These are phyloP conservation scores for Lachnellula cervina DNA, from an alignment of 2,329 filamentous ascomycete species.

Conservation along the genomic window DNA sequence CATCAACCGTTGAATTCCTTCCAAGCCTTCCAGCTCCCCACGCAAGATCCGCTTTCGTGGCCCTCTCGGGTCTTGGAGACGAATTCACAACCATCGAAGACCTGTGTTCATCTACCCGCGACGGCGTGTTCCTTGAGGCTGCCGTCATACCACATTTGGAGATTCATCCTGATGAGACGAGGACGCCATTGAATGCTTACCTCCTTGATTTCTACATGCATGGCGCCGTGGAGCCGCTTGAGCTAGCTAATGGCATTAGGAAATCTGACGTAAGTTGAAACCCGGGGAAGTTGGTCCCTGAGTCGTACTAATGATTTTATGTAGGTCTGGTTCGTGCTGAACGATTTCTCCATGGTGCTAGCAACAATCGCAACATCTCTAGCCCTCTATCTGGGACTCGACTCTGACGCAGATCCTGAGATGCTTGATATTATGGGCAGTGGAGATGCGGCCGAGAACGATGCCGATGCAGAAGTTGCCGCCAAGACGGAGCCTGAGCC, in stretches of 20 bases:
- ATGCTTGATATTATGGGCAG: conserved; percentile 41
- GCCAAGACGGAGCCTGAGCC: conserved; percentile 19
- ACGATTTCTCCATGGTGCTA: conserved; percentile 59
- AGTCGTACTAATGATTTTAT: conserved; percentile 2
- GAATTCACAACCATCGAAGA: conserved; percentile 60
- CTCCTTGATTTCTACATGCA: conserved; percentile 75
- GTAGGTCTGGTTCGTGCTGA: conserved; percentile 65
- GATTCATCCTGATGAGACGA: conserved; percentile 51
- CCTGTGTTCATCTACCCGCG: conserved; percentile 59
- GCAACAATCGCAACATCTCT: conserved; percentile 68
- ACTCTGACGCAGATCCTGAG: conserved; percentile 44
- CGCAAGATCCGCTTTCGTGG: conserved; percentile 64
- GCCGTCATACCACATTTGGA: conserved; percentile 65
- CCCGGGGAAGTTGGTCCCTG: not conserved
- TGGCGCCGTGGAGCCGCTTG: conserved; percentile 56
- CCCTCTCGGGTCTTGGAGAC: conserved; percentile 64
- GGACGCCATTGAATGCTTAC: conserved; percentile 57
- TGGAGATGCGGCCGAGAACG: conserved; percentile 44
- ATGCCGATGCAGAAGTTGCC: conserved; percentile 31
- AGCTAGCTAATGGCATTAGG: conserved; percentile 61
- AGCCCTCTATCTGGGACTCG: conserved; percentile 50
- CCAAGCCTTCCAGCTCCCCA: conserved; percentile 36
- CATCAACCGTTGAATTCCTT: conserved; percentile 14
- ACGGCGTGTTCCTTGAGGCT: conserved; percentile 70
- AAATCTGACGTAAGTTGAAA: conserved; percentile 43